phyloP scores from a whole-genome alignment of 2,329 filamentous ascomycete species.

The Hypoxylon sp. region DNA sequence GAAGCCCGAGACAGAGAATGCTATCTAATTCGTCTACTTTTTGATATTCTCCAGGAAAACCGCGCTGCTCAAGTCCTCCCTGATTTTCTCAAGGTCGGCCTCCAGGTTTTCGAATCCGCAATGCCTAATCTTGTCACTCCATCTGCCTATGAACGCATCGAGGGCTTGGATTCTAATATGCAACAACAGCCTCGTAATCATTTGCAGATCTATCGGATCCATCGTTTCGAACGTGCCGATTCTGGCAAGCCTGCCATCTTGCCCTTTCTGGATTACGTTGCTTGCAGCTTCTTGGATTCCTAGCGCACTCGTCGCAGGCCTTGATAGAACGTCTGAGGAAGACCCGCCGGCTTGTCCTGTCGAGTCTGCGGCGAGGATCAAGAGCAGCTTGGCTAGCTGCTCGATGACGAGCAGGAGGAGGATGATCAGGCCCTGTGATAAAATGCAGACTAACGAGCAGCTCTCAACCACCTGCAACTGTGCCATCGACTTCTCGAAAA shows the following conservation, averaged over 20 bases:
- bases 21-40: no score
- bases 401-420: background rate
- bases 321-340: background rate
- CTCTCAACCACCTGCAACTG: background rate
- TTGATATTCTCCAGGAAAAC: background rate
- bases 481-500: background rate
- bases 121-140: slow-evolving; percentile 1
- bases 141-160: background rate
- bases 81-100: slow-evolving; percentile 2
- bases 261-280: background rate
- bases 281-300: background rate
- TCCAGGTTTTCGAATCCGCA: slow-evolving; percentile 1
- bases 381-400: background rate
- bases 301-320: background rate
- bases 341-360: background rate
- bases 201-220: slow-evolving; percentile 10
- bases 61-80: background rate
- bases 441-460: background rate
- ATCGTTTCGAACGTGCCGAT: slow-evolving; percentile 7
- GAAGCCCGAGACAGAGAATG: no score
- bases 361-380: background rate
- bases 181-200: slow-evolving; percentile 7
- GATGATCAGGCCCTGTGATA: background rate
- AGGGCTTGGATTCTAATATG: slow-evolving; percentile 5
- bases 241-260: background rate